Conservation (phyloP, 2,329 filamentous ascomycete species). For the Paecilomyces dactylethromorphus region DNA sequence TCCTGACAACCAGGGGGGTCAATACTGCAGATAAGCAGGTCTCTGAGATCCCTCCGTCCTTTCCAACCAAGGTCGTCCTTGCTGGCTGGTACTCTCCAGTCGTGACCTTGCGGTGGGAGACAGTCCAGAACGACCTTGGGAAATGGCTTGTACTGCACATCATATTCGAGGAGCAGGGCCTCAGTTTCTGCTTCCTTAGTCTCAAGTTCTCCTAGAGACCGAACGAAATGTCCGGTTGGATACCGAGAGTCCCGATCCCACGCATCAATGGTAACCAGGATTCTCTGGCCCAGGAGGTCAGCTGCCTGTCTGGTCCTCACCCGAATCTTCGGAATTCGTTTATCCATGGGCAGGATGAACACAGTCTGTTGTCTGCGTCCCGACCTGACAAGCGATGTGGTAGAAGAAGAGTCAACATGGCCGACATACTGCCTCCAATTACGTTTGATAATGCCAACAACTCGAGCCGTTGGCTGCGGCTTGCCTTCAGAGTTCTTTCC, state of each 20-base stretch:
- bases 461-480: constrained; percentile 82
- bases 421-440: constrained; percentile 99
- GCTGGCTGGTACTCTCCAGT: constrained; percentile 83
- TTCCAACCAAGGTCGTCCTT: constrained; percentile 80
- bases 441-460: constrained; percentile 87
- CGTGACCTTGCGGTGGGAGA: constrained; percentile 81
- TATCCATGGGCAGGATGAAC: constrained; percentile 96
- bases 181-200: constrained; percentile 98
- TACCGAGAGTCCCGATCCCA: constrained; percentile 94
- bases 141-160: constrained; percentile 96
- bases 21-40: constrained; percentile 90
- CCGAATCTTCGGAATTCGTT: constrained; percentile 91
- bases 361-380: constrained; percentile 85
- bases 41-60: constrained; percentile 74
- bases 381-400: constrained; percentile 64
- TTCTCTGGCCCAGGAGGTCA: constrained; percentile 82
- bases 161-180: constrained; percentile 86
- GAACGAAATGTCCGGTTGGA: constrained; percentile 87
- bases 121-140: constrained; percentile 94
- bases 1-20: constrained; percentile 94
- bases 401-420: constrained; percentile 82
- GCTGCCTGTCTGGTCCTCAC: constrained; percentile 85
- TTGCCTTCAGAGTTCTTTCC: constrained; percentile 67
- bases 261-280: constrained; percentile 86
- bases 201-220: constrained; percentile 86